These are phyloP conservation scores for Oligophagozyma castellii DNA, from an alignment of 1,139 yeast species.

Conservation along the genomic window DNA sequence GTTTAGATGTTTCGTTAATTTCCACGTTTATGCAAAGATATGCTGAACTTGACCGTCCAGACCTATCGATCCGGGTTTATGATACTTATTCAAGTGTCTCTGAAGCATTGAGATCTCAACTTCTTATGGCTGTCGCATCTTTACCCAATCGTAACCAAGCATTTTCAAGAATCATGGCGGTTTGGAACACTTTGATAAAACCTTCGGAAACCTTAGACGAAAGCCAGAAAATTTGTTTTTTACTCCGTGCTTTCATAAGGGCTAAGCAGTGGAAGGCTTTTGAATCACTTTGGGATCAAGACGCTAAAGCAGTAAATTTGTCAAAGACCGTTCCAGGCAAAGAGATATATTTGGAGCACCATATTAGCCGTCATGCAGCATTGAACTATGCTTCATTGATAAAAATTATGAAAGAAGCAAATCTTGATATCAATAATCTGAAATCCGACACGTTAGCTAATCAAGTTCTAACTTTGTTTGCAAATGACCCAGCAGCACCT, in stretches of 20 bases:
- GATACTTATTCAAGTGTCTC: background rate
- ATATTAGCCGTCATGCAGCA: background rate
- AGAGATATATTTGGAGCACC: conserved; percentile 5
- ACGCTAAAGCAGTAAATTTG: conserved; percentile 6
- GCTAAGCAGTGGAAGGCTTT: conserved; percentile 9
- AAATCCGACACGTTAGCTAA: too few species aligned
- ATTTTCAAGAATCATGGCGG: conserved; percentile 17
- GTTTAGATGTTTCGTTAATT: too few species aligned
- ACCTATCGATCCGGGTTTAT: conserved; percentile 13
- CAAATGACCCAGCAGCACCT: too few species aligned
- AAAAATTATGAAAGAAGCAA: too few species aligned
- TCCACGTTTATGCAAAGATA: conserved; percentile 9
- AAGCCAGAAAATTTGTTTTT: conserved; percentile 14
- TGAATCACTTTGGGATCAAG: conserved; percentile 18
- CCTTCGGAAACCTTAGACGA: conserved; percentile 6
- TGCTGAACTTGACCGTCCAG: conserved; percentile 12
- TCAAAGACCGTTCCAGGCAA: background rate
- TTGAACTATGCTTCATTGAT: background rate
- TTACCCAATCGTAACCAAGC: conserved; percentile 5
- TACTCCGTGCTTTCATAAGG: conserved; percentile 12
- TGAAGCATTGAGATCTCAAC: background rate
- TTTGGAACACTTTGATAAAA: conserved; percentile 21
- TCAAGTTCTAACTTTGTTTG: too few species aligned
- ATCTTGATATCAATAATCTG: too few species aligned
- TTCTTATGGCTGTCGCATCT: conserved; percentile 15